Percentiles rank a stretch among this genome's conserved stretches.
Conservation (phyloP, 1,284 basidiomycete species). For the Salmacisia buchloeana region DNA sequence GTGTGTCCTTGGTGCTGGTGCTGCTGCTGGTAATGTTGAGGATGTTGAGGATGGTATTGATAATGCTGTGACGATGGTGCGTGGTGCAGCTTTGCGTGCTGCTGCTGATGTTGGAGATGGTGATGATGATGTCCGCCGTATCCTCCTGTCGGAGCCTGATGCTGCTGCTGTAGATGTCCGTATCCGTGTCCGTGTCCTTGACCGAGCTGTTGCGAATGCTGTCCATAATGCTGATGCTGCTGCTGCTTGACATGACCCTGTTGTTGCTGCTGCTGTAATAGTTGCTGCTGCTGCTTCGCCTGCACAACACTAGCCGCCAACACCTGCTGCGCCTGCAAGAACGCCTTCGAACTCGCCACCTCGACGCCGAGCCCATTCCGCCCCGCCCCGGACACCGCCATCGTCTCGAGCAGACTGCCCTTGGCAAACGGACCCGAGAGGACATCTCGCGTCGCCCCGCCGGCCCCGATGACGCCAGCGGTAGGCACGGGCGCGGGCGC, state of each 20-base stretch:
- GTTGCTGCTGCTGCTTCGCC: too few relatives aligned
- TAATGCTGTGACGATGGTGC: too few relatives aligned
- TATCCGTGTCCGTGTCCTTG: too few relatives aligned
- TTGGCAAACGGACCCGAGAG: slow-evolving; percentile 36
- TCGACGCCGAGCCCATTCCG: not conserved
- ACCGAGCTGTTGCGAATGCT: too few relatives aligned
- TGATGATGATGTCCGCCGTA: too few relatives aligned
- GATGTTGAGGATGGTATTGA: not conserved
- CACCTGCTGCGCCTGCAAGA: not conserved
- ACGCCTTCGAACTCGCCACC: not conserved
- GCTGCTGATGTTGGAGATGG: too few relatives aligned
- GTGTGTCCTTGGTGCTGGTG: not conserved
- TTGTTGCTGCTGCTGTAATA: not conserved
- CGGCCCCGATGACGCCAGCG: not conserved
- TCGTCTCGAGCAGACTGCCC: slow-evolving; percentile 33
- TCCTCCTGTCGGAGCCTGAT: too few relatives aligned
- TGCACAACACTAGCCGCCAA: not conserved
- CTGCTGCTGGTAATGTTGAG: not conserved
- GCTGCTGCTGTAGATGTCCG: too few relatives aligned
- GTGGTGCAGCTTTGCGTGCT: too few relatives aligned
- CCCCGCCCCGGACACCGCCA: slow-evolving; percentile 17
- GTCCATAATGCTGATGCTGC: not conserved
- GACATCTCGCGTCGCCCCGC: slow-evolving; percentile 18
- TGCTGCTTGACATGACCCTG: not conserved
- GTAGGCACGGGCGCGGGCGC: not conserved